Base-by-base conservation (phyloP, 352 stramenopile genomes). In the Phytophthora colocasiae region DNA sequence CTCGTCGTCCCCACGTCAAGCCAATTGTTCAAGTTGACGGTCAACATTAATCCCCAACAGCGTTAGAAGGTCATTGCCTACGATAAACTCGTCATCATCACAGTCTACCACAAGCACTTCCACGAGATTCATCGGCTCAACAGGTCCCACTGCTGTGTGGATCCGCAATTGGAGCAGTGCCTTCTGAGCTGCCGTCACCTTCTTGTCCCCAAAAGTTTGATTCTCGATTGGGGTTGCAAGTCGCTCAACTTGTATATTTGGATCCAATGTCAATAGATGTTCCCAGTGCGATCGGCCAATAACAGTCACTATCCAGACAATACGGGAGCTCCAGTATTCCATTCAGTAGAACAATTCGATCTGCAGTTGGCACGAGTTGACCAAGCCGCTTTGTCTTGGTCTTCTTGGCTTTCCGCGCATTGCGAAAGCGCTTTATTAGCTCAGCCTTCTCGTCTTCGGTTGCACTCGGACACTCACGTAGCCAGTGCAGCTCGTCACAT, bases 21-120 rank as follows among this genome's bases (percentile, higher is more conserved):
- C 62, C 2, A 70, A 39, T n/a, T 58, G 45, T 27, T 59, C 61
- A 2, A 63, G 47, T 19, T 70, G 54, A 0, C 48, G 46, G 14
- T 64, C 22, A 2, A 70, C 47, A n/a, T 70, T 53, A 32, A 70
- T 64, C 1, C 62, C 62, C 6, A 70, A 15, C n/a, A 54, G 15
- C 1, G 12, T 36, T 4, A 70, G 19, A 3, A 63, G 26, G 19
- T 70, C 62, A 26, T 53, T 44, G 22, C 54, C 62, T 29, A 68
- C 22, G 47, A 68, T 60, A 36, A 68, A 60, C 14, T 70, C 62
- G 12, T 57, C 41, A 10, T 63, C 49, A 3, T 68, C 31, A 6
- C 29, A 24, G 22, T 47, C 39, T n/a, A 59, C 41, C 0, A 59
- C 22, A 0, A 58, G 7, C 1, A 48, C 40, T 27, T 59, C 38